Evolutionary conservation across 305 asterid genomes (phyloP), one percentile per base, ranked within the genome.

Genomic region (Fraxinus greggii): DNA sequence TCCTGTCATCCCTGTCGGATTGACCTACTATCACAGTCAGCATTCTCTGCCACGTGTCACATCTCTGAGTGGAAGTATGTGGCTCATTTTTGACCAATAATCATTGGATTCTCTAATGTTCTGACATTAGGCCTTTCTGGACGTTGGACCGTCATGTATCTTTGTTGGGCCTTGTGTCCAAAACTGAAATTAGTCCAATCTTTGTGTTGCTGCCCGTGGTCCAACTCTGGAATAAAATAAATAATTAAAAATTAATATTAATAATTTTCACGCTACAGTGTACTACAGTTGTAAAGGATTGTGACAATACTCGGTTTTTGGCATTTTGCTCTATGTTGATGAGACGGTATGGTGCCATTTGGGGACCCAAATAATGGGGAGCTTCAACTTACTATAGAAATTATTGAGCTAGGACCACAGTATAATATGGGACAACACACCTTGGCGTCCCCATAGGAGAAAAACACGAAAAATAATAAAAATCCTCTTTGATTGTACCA

Each of bases 51-150:
- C 2, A 36, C 3, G 15, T 9, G 13, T 8, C 45, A 3, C n/a
- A n/a, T n/a, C 7, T 54, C 0, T 3, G 8, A 84, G 10, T 86
- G 89, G 88, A 4, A 7, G 13, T 45, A 21, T 89, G 90, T 84
- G 90, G 83, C 87, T 32, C 7, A 80, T 79, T 56, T 31, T 38
- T 63, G 56, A 84, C 88, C 88, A 45, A 82, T 76, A 21, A 19
- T 59, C 69, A 59, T 7, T 59, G 69, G 13, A 19, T 13, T 45
- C 19, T 45, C 56, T 45, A 13, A 13, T 1, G 54, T 42, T 42
- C 54, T 42, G 56, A 54, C 21, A n/a, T 1, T 54, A 5, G 65
- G 65, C 65, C 65, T 54, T 19, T 54, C 23, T 5, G 65, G 28
- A 5, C 0, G 28, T 59, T 59, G 69, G 69, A 21, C 26, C 29